Conservation (phyloP, 495 filamentous ascomycete genomes). For the Lepidopterella palustris region DNA sequence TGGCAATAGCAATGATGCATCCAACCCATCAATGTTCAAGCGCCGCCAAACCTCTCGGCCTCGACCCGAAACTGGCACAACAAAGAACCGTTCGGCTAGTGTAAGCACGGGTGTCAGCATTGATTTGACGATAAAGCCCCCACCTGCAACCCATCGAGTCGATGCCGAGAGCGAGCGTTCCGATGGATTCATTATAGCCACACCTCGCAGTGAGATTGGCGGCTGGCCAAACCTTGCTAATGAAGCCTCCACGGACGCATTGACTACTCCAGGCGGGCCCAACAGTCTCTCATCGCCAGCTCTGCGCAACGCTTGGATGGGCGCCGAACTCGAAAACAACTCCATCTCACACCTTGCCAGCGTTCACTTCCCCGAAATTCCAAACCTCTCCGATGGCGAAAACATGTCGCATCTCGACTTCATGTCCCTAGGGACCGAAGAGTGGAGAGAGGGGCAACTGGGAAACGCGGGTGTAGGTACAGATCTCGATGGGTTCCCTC, state of each 20-base stretch:
- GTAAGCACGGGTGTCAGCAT: conserved; percentile 18
- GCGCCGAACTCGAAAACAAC: conserved; percentile 22
- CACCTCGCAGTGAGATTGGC: conserved; percentile 27
- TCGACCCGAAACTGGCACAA: conserved; percentile 6
- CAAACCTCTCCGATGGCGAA: conserved; percentile 1
- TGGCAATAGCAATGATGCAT: conserved; percentile 20
- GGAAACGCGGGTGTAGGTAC: conserved; percentile 10
- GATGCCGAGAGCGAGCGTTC: conserved; percentile 13
- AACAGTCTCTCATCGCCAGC: conserved; percentile 3
- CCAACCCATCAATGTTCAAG: conserved; percentile 26
- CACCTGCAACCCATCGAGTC: conserved; percentile 3
- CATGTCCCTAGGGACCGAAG: conserved; percentile 15
- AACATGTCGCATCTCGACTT: conserved; percentile 25
- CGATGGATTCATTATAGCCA: conserved; percentile 31
- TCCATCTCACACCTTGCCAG: conserved; percentile 17
- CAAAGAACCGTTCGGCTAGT: conserved; percentile 8
- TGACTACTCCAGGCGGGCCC: neutral
- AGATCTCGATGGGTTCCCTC: conserved; percentile 33
- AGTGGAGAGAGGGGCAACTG: conserved; percentile 16
- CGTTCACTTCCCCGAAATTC: conserved; percentile 27
- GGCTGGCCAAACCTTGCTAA: conserved; percentile 10
- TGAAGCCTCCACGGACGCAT: neutral
- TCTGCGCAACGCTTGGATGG: conserved; percentile 25
- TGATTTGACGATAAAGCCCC: conserved; percentile 20
- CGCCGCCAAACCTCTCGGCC: conserved; percentile 23